Evolutionary conservation across 352 stramenopile genomes (phyloP), one percentile per base, ranked within the genome.

Genomic region (Thraustochytrium sp.): DNA sequence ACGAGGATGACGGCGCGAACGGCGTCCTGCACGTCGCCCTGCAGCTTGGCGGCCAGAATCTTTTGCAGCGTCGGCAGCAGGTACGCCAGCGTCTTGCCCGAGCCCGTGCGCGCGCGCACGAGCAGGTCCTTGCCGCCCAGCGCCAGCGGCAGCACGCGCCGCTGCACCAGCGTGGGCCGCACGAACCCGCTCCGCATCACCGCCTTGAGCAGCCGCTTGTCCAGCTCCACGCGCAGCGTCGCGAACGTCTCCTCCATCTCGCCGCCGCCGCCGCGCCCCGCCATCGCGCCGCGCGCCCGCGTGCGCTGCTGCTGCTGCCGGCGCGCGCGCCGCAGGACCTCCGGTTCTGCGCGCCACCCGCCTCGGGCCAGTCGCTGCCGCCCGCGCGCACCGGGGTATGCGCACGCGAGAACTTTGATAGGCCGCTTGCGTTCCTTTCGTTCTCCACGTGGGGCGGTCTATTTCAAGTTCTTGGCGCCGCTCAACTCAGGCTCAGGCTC

Each of bases 41-140:
- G 86, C 76, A 91, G 82, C 68, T 94, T 94, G 59, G 90, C 88
- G 85, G 90, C 86, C 64, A 96, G 76, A 29, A 97, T 90, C 87
- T 95, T 95, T 87, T 96, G 91, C 68, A 97, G 82, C 42, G 96
- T 72, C 34, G 92, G 91, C 78, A 97, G 83, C 61, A 90, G 89
- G 78, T 95, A 97, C 23, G 93, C 93, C 21, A 92, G 90, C 9
- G 93, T 97, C 88, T 97, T 97, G 31, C 93, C 93, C 0, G 92
- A 95, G 36, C 93, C 93, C 5, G 92, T 97, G 38, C 91, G 91
- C 38, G 93, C 92, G 21, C 92, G 90, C 73, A 96, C 92, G 56
- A 97, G 87, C 86, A 96, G 68, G 84, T 97, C 93, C 55, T 95
- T 95, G 64, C 92, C 92, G 80, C 93, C 90, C 84, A 96, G 89